phyloP scores from a whole-genome alignment of 1,139 yeast genomes.

The Blastobotrys capitulatus region DNA sequence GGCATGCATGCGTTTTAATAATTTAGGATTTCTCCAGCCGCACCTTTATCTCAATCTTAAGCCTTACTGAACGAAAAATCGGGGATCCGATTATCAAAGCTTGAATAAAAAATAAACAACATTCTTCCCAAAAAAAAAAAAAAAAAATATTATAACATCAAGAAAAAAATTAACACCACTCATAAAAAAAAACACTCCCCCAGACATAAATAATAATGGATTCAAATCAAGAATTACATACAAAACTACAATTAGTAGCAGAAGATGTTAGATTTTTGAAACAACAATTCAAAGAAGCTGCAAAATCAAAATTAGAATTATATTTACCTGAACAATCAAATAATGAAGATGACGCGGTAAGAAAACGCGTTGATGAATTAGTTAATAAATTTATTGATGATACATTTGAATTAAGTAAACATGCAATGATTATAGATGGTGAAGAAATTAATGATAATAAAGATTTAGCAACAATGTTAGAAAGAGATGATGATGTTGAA shows the following conservation, averaged over 20 bases:
- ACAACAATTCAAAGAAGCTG: slow-evolving; percentile 38
- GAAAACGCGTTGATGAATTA: slow-evolving; percentile 40
- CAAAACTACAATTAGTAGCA: slow-evolving; percentile 44
- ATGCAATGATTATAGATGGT: slow-evolving; percentile 47
- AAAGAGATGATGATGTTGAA: slow-evolving; percentile 37
- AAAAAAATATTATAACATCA: no score
- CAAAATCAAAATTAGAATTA: slow-evolving; percentile 41
- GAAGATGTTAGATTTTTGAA: slow-evolving; percentile 50
- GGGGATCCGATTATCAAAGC: no score
- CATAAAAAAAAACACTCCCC: no score
- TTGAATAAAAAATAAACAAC: no score
- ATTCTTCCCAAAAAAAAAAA: no score
- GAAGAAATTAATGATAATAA: slow-evolving; percentile 19
- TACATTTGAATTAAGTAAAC: slow-evolving; percentile 48
- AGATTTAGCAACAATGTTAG: slow-evolving; percentile 18
- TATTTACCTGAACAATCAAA: slow-evolving; percentile 41
- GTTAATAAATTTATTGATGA: slow-evolving; percentile 44
- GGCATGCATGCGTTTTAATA: no score
- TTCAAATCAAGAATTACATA: slow-evolving; percentile 11
- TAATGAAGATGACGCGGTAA: slow-evolving; percentile 46
- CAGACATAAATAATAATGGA: neutral
- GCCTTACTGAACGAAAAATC: no score
- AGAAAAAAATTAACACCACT: no score
- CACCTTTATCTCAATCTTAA: no score
- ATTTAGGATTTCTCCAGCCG: no score